phyloP scores from a whole-genome alignment of 495 filamentous ascomycete species.

The Penicillium canariense region DNA sequence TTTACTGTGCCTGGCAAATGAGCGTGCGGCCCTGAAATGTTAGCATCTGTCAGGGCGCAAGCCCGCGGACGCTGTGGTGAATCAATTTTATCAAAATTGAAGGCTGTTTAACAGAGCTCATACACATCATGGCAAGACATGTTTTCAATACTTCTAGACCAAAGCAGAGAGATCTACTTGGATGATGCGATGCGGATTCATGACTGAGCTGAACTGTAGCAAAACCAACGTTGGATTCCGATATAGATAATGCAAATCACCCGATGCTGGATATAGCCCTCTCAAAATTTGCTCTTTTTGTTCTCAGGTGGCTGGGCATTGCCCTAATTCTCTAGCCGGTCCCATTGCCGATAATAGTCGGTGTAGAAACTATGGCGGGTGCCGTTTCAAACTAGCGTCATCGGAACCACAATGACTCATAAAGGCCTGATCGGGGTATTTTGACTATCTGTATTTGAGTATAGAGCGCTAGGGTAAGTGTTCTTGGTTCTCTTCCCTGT shows the following conservation, averaged over 20 bases:
- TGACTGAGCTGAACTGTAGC: neutral
- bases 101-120: neutral
- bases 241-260: neutral
- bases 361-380: slow-evolving; percentile 8
- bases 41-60: neutral
- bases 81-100: neutral
- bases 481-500: neutral
- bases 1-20: slow-evolving; percentile 23
- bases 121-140: too few relatives aligned
- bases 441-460: neutral
- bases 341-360: neutral
- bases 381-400: slow-evolving; percentile 15
- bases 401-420: slow-evolving; percentile 17
- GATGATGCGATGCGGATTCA: neutral
- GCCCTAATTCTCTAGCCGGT: neutral
- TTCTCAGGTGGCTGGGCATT: neutral
- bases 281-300: neutral
- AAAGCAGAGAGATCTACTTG: neutral
- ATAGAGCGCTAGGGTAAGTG: neutral
- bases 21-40: neutral
- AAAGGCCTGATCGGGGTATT: neutral
- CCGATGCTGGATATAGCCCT: neutral
- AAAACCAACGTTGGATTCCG: neutral
- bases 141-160: too few relatives aligned
- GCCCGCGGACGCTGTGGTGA: neutral